These are phyloP conservation scores for Penicillium ucsense DNA, from an alignment of 495 filamentous ascomycete genomes.

Conservation along the genomic window DNA sequence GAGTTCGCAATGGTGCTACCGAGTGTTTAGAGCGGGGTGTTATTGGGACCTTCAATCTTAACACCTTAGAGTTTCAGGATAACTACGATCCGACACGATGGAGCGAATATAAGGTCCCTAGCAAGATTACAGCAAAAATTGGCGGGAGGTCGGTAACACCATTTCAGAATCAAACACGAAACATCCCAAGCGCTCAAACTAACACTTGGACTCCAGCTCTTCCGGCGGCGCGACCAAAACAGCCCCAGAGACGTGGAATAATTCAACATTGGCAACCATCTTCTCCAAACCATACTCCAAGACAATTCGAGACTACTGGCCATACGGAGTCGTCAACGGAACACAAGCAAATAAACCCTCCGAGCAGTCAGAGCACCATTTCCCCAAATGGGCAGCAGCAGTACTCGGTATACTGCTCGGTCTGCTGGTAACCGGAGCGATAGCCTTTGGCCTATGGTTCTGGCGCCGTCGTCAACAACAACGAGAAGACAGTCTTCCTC, in stretches of 20 bases:
- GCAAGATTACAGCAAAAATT: slow-evolving; percentile 44
- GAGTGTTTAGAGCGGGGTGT: slow-evolving; percentile 46
- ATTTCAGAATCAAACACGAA: background rate
- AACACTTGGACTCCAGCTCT: slow-evolving; percentile 11
- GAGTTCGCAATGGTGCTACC: slow-evolving; percentile 18
- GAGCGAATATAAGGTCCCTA: slow-evolving; percentile 52
- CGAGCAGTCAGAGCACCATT: slow-evolving; percentile 15
- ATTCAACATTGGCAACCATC: slow-evolving; percentile 37
- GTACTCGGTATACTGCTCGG: slow-evolving; percentile 60
- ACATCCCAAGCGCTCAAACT: background rate
- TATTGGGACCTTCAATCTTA: slow-evolving; percentile 56
- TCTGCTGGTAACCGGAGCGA: slow-evolving; percentile 47
- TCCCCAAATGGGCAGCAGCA: slow-evolving; percentile 52
- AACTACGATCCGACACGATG: slow-evolving; percentile 50
- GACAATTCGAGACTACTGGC: slow-evolving; percentile 49
- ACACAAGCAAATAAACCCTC: background rate
- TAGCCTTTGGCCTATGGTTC: slow-evolving; percentile 27
- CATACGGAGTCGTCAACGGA: slow-evolving; percentile 33
- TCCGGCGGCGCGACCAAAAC: slow-evolving; percentile 52
- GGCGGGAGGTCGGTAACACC: slow-evolving; percentile 44
- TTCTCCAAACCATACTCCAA: slow-evolving; percentile 49
- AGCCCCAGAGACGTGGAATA: slow-evolving; percentile 40
- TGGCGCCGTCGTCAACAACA: slow-evolving; percentile 42
- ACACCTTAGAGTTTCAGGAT: slow-evolving; percentile 43
- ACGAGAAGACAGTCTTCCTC: background rate